These are phyloP conservation scores for Sugiyamaella japonica DNA, from an alignment of 1,139 yeast genomes.

Conservation along the genomic window DNA sequence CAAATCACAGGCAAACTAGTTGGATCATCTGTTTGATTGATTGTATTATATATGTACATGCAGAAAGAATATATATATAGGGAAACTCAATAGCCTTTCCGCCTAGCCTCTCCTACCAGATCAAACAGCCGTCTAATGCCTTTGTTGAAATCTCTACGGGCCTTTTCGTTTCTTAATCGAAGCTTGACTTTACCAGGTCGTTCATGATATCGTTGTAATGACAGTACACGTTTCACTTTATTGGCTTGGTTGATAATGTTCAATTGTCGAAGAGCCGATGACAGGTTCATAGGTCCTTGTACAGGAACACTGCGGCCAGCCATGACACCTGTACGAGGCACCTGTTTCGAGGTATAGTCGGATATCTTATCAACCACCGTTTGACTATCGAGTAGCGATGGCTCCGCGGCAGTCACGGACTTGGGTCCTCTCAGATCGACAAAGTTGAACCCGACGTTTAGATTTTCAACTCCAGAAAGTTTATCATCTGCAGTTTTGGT, in stretches of 20 bases:
- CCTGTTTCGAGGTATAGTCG: constrained; percentile 20
- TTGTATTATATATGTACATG: not conserved
- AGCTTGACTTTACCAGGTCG: constrained; percentile 41
- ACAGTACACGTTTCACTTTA: constrained; percentile 33
- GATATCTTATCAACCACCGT: constrained; percentile 16
- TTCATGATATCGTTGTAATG: constrained; percentile 38
- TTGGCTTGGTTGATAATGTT: constrained; percentile 35
- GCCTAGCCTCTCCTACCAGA: constrained; percentile 41
- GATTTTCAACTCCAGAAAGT: constrained; percentile 6
- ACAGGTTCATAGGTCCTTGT: constrained; percentile 29
- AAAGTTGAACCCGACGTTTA: constrained; percentile 7
- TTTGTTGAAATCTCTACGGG: constrained; percentile 38
- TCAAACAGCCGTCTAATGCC: constrained; percentile 41
- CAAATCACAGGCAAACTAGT: no score
- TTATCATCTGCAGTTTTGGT: not conserved
- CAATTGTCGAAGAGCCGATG: constrained; percentile 34
- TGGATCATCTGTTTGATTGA: not conserved
- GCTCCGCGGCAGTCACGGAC: not conserved
- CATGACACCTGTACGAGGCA: constrained; percentile 39
- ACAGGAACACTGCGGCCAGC: constrained; percentile 38
- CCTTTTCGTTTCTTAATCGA: constrained; percentile 37
- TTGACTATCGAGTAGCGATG: constrained; percentile 11
- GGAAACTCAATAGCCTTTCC: constrained; percentile 38
- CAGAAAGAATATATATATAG: not conserved
- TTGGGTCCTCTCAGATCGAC: constrained; percentile 12